Base-by-base conservation (phyloP, 2,329 filamentous ascomycete species). In the Claviceps monticola region DNA sequence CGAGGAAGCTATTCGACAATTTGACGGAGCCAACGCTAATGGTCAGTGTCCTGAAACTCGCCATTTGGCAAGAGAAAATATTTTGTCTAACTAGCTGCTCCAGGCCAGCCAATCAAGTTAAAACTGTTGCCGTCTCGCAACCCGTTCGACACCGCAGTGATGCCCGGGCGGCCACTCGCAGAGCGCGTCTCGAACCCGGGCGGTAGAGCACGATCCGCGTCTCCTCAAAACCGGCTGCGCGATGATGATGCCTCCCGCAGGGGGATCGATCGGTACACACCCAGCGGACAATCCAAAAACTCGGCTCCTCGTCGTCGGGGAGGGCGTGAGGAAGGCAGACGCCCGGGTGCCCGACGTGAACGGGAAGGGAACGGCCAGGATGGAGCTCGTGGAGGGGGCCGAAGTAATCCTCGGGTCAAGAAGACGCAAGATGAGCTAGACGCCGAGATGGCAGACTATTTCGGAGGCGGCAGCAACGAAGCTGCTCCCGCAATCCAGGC, bases 401-500 rank as follows among this genome's bases (percentile, higher is more conserved):
- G 69, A 23, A 66, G 67, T 21, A 69, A 73, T 50, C 76, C 77
- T 41, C 78, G 87, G 48, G 75, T 82, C 2, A 84, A 81, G 68
- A 95, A 95, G 77, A 95, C 90, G 0, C 85, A 89, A 58, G 87
- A 95, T 60, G 88, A 96, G 65, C 74, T 96, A 42, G 90, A 96
- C 65, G 88, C 87, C n/a, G 90, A 96, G 69, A 96, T 96, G 90
- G 88, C 84, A 34, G 88, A 95, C 63, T 96, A 96, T 67, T 96
- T 88, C 73, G 82, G 77, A 34, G 71, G 70, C 26, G 55, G 60
- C 39, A 71, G 70, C 23, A 55, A 61, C 49, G 67, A 62, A 49
- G 66, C 62, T n/a, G 57, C 56, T 19, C 56, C 55, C 14, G 62
- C 65, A 29, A 58, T 63, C 45, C 67, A 61, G 21, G 59, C 59